Evolutionary conservation across 2,329 filamentous ascomycete species (phyloP), one percentile per base, ranked within the genome.

Genomic region (Blastomyces emzantsi): DNA sequence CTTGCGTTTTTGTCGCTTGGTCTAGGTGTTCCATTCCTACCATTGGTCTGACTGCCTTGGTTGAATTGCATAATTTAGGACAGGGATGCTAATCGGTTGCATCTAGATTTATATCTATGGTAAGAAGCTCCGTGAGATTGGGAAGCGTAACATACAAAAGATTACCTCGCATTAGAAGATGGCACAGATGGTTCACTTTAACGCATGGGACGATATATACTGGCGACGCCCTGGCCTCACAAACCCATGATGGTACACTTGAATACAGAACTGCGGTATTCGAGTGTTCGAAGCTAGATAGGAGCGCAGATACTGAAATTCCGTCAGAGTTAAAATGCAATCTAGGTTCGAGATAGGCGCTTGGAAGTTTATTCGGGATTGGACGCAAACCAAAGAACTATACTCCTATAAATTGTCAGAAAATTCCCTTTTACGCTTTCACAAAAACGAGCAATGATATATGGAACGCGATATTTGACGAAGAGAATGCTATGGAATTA

Each of bases 1-100:
- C 51, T 62, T n/a, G 60, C 60, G 11, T 62, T 62, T 17, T 62
- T 62, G 25, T 54, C 60, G 13, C 47, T 62, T 8, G 60, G 60
- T 54, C 49, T 62, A 41, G 60, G 60, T 30, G 49, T 51, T 28
- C 60, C 60, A 19, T 62, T 62, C 11, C 49, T 62, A 11, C 60
- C 60, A 30, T 36, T 62, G 47, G 60, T 62, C 43, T 22, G 58
- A 41, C 8, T 8, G 17, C 58, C 58, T 43, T n/a, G 15, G 22
- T 47, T 43, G 25, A 36, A 22, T 28, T 5, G 30, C 9, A 36
- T 33, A 33, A 19, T 49, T 33, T 51, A 17, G 4, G 43, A 51
- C n/a, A 19, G 5, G 17, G 11, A 9, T 30, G 19, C 58, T 60
- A 60, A 60, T 7, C 13, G 5, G 5, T 60, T 19, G 28, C 8